These are phyloP conservation scores for Ganoderma leucocontextum DNA, from an alignment of 1,284 basidiomycete genomes.

Conservation along the genomic window DNA sequence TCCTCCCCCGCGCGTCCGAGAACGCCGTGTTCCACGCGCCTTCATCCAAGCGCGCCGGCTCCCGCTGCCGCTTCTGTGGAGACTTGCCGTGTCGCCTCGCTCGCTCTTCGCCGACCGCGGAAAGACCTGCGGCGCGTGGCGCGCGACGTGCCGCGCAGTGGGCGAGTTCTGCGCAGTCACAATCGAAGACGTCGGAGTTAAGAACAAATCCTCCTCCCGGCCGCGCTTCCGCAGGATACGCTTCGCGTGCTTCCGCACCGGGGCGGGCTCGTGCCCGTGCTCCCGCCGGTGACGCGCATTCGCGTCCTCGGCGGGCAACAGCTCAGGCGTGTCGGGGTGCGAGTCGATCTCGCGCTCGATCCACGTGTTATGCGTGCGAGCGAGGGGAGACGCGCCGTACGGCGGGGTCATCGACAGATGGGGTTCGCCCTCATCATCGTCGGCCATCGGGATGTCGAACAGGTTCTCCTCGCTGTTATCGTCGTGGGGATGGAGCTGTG, in stretches of 20 bases:
- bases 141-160: slow-evolving; percentile 20
- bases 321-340: slow-evolving; percentile 15
- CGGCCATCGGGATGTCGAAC: neutral
- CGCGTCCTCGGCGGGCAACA: slow-evolving; percentile 26
- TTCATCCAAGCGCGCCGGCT: slow-evolving; percentile 36
- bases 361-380: slow-evolving; percentile 18
- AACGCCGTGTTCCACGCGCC: slow-evolving; percentile 39
- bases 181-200: slow-evolving; percentile 21
- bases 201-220: slow-evolving; percentile 23
- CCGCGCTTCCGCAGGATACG: slow-evolving; percentile 18
- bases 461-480: neutral
- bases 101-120: too few relatives aligned
- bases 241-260: slow-evolving; percentile 20
- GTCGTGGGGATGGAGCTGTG: too few relatives aligned
- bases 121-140: too few relatives aligned
- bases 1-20: slow-evolving; percentile 28
- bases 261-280: slow-evolving; percentile 12
- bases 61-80: slow-evolving; percentile 15
- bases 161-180: slow-evolving; percentile 17
- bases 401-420: slow-evolving; percentile 2
- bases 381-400: slow-evolving; percentile 17
- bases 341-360: slow-evolving; percentile 21
- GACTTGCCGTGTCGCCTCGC: too few relatives aligned
- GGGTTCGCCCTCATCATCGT: neutral
- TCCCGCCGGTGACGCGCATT: slow-evolving; percentile 17